Base-by-base conservation (phyloP, 2,329 filamentous ascomycete species). In the Dissoconium aciculare region DNA sequence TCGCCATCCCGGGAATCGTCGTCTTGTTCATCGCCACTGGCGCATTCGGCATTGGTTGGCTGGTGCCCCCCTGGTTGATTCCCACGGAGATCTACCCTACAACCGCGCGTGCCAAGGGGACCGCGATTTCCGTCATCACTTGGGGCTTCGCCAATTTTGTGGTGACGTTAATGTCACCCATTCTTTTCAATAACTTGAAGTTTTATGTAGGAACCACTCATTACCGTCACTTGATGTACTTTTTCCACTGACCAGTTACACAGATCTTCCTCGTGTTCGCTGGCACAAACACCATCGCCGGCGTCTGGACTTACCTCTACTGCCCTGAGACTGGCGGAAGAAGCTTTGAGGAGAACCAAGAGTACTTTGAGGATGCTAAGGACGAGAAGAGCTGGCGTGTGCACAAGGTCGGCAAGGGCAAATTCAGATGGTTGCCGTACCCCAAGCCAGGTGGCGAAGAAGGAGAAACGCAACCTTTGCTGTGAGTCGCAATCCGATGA, bases 21-120 rank as follows among this genome's bases (percentile, higher is more conserved):
- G 54, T 58, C 1, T 57, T 73, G 11, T 71, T 66, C 55, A 46
- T 69, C 33, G 65, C 70, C 2, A 78, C 69, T 0, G 67, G 66
- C 5, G 64, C 67, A 11, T 74, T 74, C 35, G 69, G 69, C 3
- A 67, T 73, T 26, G 66, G 66, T 14, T 73, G 69, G 69, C 56
- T 74, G 2, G 56, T 67, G 1, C 68, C 69, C 1, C 60, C 68
- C 11, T 74, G 69, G 69, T 53, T 73, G 3, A 68, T 71, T 21
- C 67, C 67, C 0, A 71, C 67, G 0, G 67, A 72, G 39, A 70
- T 71, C 33, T 71, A 60, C 39, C 66, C 67, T 0, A 68, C 63
- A 3, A 62, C 62, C 1, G 64, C 64, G 1, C 57, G 67, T 10
- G 66, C 66, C 1, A 62, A 69, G 44, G 67, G 66, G 0, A 65